Evolutionary conservation across 176 grass and related monocot genomes (phyloP).

Genomic region (Carex kokanica): DNA sequence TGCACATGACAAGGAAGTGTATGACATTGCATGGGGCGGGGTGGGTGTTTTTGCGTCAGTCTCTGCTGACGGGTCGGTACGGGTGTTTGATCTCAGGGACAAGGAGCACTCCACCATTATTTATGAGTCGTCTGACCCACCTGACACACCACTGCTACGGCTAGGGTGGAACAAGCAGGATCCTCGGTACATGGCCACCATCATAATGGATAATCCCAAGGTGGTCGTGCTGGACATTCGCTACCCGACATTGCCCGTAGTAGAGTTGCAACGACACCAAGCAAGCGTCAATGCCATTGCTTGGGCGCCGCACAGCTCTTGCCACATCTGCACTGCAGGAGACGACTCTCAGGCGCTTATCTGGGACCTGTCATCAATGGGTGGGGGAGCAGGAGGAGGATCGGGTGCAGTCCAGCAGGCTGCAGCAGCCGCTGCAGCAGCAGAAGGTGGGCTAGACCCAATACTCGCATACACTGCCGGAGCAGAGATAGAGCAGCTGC

Average conservation of each 20-base stretch:
- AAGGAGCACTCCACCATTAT: constrained; percentile 99
- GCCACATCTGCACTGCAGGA: constrained; percentile 89
- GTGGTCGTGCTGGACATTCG: constrained; percentile 95
- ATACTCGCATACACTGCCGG: constrained; percentile 93
- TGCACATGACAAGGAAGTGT: constrained; percentile 98
- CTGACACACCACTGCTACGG: constrained; percentile 63
- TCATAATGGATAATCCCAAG: constrained; percentile 99
- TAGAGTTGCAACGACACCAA: constrained; percentile 94
- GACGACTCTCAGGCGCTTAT: constrained; percentile 90
- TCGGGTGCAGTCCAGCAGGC: constrained; percentile 36
- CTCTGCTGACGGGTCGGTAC: constrained; percentile 83
- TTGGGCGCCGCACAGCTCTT: constrained; percentile 91
- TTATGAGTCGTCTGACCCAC: constrained; percentile 64
- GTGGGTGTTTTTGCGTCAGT: constrained; percentile 92
- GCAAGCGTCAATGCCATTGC: constrained; percentile 87
- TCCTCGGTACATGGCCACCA: constrained; percentile 97
- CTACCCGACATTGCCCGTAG: constrained; percentile 84
- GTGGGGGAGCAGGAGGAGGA: constrained; percentile 45
- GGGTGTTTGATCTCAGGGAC: constrained; percentile 95
- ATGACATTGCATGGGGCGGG: constrained; percentile 97
- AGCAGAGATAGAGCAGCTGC: constrained; percentile 94
- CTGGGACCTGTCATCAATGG: constrained; percentile 95
- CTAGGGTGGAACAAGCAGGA: constrained; percentile 99
- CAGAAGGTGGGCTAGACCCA: constrained; percentile 81
- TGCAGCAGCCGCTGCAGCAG: constrained; percentile 29